Evolutionary conservation across 768 basidiomycete genomes (phyloP), one percentile per base, ranked within the genome.

Genomic region (Lactarius hatsudake): DNA sequence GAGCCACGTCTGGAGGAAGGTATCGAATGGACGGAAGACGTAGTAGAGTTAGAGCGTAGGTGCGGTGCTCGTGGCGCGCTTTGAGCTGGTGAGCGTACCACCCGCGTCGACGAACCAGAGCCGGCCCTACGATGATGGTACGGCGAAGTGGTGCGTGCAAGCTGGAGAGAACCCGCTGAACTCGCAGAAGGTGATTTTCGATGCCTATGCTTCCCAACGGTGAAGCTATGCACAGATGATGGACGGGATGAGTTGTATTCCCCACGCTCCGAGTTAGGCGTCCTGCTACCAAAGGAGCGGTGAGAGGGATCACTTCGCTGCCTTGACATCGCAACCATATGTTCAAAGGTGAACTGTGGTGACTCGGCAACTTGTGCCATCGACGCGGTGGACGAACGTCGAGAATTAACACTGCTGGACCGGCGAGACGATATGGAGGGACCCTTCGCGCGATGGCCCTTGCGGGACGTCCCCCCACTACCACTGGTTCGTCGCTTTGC

Each of bases 321-420:
- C 17, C 82, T 79, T 15, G 76, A 73, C 40, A 83, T 77, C 15
- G 69, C 67, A 9, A 73, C 66, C 63, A 86, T 78, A 73, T 85
- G 78, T 26, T 79, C 79, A 28, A 76, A 74, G 13, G 71, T 67
- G 61, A 73, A 82, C 48, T 77, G 77, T 4, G 86, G 84, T 10
- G 86, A 87, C 64, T 88, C 90, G n/a, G 83, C 70, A 10, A 77
- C 74, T 32, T 78, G 66, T 56, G 82, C 81, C 61, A 79, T 75
- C 1, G 86, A 86, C 26, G 82, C 80, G 13, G 81, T 76, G 10
- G 86, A 87, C 0, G 87, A 88, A 48, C 94, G 81, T 42, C 90
- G 81, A 7, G 95, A 97, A 74, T 94, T 95, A 69, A 95, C 90
- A 65, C 93, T 94, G 74, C 93, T 95, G 17, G 94, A 96, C 32